A percentile compares a stretch with the other conserved stretches of the same genome.
Conservation (phyloP, 2,329 filamentous ascomycete genomes). For the Hypoxylon sp. region DNA sequence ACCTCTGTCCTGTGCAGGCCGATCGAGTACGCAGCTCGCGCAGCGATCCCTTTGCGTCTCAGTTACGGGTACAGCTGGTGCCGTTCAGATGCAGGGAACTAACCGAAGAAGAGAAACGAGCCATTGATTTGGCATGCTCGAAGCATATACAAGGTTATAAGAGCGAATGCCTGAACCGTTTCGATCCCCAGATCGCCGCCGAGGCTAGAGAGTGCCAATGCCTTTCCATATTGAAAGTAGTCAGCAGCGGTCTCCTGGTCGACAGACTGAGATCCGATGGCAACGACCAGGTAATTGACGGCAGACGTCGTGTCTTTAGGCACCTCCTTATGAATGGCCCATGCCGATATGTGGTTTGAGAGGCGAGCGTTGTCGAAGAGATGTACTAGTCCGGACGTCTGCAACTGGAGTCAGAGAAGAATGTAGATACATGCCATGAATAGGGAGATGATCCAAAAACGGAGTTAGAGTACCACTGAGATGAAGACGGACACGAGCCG, state of each 20-base stretch:
- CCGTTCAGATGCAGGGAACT: neutral
- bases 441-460: neutral
- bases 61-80: neutral
- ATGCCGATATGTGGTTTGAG: conserved; percentile 51
- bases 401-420: conserved; percentile 3
- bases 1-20: conserved; percentile 63
- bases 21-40: conserved; percentile 60
- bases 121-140: conserved; percentile 63
- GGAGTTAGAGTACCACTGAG: conserved; percentile 38
- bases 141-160: conserved; percentile 63
- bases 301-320: conserved; percentile 51
- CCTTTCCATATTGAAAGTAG: conserved; percentile 60
- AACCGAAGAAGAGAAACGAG: conserved; percentile 60
- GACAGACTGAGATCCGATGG: conserved; percentile 56
- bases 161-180: conserved; percentile 59
- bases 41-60: conserved; percentile 52
- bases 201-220: conserved; percentile 54
- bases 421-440: neutral
- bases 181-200: conserved; percentile 57
- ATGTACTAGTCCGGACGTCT: conserved; percentile 57
- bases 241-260: conserved; percentile 52
- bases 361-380: conserved; percentile 55
- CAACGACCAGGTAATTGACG: conserved; percentile 59
- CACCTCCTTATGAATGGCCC: conserved; percentile 49
- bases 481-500: conserved; percentile 37